Conservation (phyloP, 2,329 filamentous ascomycete species). For the Hymenoscyphus repandus region DNA sequence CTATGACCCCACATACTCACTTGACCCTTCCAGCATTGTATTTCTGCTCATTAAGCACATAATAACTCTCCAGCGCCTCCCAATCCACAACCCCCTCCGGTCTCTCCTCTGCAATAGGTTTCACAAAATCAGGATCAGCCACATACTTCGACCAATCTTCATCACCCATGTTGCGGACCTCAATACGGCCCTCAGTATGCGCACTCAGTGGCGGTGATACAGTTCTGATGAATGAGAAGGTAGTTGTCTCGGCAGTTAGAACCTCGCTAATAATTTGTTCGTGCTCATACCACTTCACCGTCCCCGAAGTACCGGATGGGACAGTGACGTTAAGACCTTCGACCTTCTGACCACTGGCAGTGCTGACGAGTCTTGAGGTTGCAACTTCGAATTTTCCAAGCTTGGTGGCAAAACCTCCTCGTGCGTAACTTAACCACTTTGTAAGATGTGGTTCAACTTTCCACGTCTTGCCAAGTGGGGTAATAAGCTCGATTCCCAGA, state of each 20-base stretch:
- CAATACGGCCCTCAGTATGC: conserved; percentile 4
- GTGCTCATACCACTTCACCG: conserved; percentile 24
- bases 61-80: conserved; percentile 13
- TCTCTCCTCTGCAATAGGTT: conserved; percentile 19
- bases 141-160: conserved; percentile 12
- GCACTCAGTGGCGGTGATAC: not conserved
- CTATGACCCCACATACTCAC: too few species aligned
- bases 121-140: conserved; percentile 19
- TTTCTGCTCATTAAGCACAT: not conserved
- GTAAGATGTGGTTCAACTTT: conserved; percentile 36
- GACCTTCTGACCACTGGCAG: conserved; percentile 14
- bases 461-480: conserved; percentile 34
- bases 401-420: conserved; percentile 35
- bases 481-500: conserved; percentile 37
- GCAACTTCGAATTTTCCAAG: conserved; percentile 33
- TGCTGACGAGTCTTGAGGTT: conserved; percentile 13
- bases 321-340: conserved; percentile 26
- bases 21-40: not conserved
- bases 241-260: not conserved
- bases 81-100: conserved; percentile 23
- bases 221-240: conserved; percentile 13
- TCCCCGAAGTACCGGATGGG: conserved; percentile 23
- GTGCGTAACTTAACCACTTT: conserved; percentile 32
- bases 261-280: not conserved
- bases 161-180: not conserved